These are phyloP conservation scores for Xylaria longipes DNA, from an alignment of 495 filamentous ascomycete genomes.

Conservation along the genomic window DNA sequence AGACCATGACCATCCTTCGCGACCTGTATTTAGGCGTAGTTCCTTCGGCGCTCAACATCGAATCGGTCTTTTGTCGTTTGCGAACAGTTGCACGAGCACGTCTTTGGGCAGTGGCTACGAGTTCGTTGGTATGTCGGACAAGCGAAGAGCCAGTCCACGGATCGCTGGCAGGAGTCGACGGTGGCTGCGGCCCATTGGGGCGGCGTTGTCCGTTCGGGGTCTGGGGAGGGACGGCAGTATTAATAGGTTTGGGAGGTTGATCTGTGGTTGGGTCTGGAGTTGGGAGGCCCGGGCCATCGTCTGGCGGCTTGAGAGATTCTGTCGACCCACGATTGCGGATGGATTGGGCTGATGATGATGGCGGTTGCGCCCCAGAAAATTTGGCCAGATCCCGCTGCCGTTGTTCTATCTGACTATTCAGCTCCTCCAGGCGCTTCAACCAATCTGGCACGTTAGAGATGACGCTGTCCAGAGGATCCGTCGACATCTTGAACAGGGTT, in stretches of 20 bases:
- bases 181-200: slow-evolving; percentile 39
- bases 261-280: slow-evolving; percentile 25
- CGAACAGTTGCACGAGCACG: slow-evolving; percentile 51
- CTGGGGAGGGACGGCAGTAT: slow-evolving; percentile 31
- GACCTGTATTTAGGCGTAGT: slow-evolving; percentile 66
- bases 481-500: slow-evolving; percentile 42
- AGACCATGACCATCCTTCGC: slow-evolving; percentile 81
- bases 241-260: slow-evolving; percentile 18
- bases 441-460: slow-evolving; percentile 69
- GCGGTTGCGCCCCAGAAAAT: slow-evolving; percentile 45
- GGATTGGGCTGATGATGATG: slow-evolving; percentile 45
- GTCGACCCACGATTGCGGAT: slow-evolving; percentile 67
- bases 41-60: slow-evolving; percentile 62
- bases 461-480: slow-evolving; percentile 71
- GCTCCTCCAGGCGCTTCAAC: slow-evolving; percentile 70
- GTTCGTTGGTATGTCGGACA: slow-evolving; percentile 50
- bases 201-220: slow-evolving; percentile 27
- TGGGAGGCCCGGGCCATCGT: slow-evolving; percentile 49
- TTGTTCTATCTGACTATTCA: slow-evolving; percentile 69
- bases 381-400: slow-evolving; percentile 71
- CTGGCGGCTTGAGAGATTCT: slow-evolving; percentile 64
- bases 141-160: slow-evolving; percentile 55
- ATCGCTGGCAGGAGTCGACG: slow-evolving; percentile 35
- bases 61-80: slow-evolving; percentile 65
- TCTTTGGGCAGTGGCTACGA: slow-evolving; percentile 52